Conservation (phyloP, 2,329 filamentous ascomycete species). For the Rachicladosporium sp. region DNA sequence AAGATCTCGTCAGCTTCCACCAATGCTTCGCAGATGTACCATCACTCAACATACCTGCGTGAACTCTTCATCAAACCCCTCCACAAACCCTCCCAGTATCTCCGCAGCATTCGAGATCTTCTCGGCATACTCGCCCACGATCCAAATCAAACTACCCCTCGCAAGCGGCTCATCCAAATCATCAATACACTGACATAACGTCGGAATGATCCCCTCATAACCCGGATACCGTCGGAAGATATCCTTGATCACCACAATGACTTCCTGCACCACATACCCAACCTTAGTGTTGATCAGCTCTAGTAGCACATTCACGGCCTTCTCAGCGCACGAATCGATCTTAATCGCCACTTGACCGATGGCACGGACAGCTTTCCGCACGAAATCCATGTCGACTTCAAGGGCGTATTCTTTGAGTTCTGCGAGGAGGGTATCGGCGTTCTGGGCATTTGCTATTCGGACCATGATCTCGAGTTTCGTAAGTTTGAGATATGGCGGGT, state of each 20-base stretch:
- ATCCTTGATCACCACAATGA: slow-evolving; percentile 97
- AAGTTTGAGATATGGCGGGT: slow-evolving; percentile 92
- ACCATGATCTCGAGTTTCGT: slow-evolving; percentile 99
- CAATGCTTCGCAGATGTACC: too few species aligned
- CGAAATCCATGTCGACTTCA: slow-evolving; percentile 99
- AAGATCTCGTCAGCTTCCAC: too few species aligned
- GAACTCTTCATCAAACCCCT: slow-evolving; percentile 91
- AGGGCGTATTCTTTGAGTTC: slow-evolving; percentile 95
- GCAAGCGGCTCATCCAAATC: slow-evolving; percentile 91
- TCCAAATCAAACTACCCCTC: slow-evolving; percentile 88
- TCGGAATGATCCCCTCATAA: slow-evolving; percentile 95
- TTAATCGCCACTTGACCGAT: slow-evolving; percentile 98
- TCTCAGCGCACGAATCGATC: slow-evolving; percentile 88
- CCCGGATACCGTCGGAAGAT: slow-evolving; percentile 96
- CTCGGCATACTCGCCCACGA: slow-evolving; percentile 96
- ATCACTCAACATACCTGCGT: slow-evolving; percentile 53
- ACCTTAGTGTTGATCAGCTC: slow-evolving; percentile 96
- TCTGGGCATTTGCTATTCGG: slow-evolving; percentile 92
- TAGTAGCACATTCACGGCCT: slow-evolving; percentile 84
- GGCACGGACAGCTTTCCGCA: slow-evolving; percentile 82
- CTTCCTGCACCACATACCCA: slow-evolving; percentile 97
- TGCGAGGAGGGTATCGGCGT: slow-evolving; percentile 85
- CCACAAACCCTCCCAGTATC: slow-evolving; percentile 81
- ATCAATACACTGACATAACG: slow-evolving; percentile 90
- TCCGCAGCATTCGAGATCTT: slow-evolving; percentile 99